Percentiles rank a stretch among this genome's conserved stretches.
phyloP scores from a whole-genome alignment of 305 asterid genomes.

The Solanum hybrid region DNA sequence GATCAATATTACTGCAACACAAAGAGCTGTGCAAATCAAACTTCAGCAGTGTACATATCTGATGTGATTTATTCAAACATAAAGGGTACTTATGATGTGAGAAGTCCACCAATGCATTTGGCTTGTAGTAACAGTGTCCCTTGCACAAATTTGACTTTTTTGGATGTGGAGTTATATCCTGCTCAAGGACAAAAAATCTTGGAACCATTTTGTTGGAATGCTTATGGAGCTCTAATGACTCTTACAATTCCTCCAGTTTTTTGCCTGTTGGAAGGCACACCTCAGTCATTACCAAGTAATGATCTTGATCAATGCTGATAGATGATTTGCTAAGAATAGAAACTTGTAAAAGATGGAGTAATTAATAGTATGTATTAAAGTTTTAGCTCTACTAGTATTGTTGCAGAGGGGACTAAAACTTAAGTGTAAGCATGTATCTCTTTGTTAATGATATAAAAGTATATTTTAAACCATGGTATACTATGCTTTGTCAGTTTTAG shows the following conservation, averaged over 20 bases:
- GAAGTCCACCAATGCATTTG: conserved; percentile 69
- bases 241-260: conserved; percentile 57
- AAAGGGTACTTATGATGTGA: conserved; percentile 71
- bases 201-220: conserved; percentile 84
- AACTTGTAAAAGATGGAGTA: conserved; percentile 2
- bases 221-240: conserved; percentile 44
- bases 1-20: conserved; percentile 74
- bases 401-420: conserved; percentile 1
- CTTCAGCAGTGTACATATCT: conserved; percentile 55
- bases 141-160: conserved; percentile 59
- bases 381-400: not conserved
- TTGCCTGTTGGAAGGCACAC: conserved; percentile 59
- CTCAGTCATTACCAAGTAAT: conserved; percentile 27
- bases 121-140: conserved; percentile 76
- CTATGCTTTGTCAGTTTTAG: not conserved
- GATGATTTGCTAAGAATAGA: not conserved
- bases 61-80: conserved; percentile 42
- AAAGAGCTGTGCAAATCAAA: conserved; percentile 49
- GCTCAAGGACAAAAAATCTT: conserved; percentile 32
- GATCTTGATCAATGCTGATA: conserved; percentile 42
- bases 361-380: not conserved
- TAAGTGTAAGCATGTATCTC: not conserved
- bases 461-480: not conserved
- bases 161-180: conserved; percentile 58
- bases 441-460: not conserved